Base-by-base conservation (phyloP, 2,329 filamentous ascomycete genomes). In the Stenocarpella maydis region DNA sequence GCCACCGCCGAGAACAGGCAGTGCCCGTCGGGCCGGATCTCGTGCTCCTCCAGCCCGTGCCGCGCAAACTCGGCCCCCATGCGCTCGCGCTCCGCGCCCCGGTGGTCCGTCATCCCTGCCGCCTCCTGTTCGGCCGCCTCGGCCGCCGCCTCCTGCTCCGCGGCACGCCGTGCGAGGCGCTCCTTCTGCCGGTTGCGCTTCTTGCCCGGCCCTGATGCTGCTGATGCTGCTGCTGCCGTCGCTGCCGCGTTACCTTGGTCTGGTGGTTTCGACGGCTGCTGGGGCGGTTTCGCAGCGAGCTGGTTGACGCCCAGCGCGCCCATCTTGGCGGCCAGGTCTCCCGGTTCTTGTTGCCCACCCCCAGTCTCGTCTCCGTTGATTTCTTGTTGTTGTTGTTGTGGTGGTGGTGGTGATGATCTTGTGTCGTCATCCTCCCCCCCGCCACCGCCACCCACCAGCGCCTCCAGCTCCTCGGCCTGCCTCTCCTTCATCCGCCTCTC, bases 121-220 rank as follows among this genome's bases (percentile, higher is more conserved):
- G 95, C 95, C 80, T 98, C 95, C 70, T 88, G 82, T 70, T 90
- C 89, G 0, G 95, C 95, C 45, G 88, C 85, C 1, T 83, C 84
- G 0, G 90, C 85, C 6, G 88, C 86, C 6, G 90, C 91, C 72
- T 94, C 91, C 74, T 92, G 89, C 78, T 97, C 94, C 4, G 95
- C 95, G 5, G 94, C 93, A 61, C 96, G 91, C 31, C 95, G 91
- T 24, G 96, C 96, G 19, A 98, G 86, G 1, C 96, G 90, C 71
- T 95, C 96, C 79, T 97, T 98, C 78, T 96, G 93, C 17, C 96
- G 88, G 79, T 97, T 98, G 34, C 91, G 91, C 78, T 97, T 98
- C 82, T 91, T 94, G 21, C 79, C 5, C 69, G 69, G 53, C 34
- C 65, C 63, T 34, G 52, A 69, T 24, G 12, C 31, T 19, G 52